Evolutionary conservation across 768 basidiomycete genomes (phyloP).

Genomic region (Cyclocybe aegerita): DNA sequence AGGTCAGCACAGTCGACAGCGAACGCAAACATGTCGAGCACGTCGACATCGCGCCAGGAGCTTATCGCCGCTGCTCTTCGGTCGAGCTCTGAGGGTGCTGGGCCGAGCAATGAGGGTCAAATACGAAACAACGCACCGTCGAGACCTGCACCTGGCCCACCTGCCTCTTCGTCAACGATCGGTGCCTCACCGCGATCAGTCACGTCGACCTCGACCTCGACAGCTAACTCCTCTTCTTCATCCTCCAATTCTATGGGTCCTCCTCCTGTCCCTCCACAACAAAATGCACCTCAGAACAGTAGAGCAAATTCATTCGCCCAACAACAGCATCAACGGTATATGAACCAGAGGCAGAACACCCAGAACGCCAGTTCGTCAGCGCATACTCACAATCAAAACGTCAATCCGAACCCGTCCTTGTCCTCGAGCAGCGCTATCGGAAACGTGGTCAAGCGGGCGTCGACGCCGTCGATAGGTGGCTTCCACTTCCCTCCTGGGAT

Average conservation of each 20-base stretch:
- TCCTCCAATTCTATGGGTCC: conserved; percentile 2
- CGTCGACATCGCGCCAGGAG: conserved; percentile 11
- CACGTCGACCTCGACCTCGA: not conserved
- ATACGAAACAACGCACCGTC: not conserved
- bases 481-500: conserved; percentile 49
- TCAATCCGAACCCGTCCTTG: conserved; percentile 2
- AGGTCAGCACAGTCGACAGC: conserved; percentile 1
- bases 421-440: conserved; percentile 2
- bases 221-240: not conserved
- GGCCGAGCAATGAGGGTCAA: too few relatives aligned
- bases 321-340: conserved; percentile 17
- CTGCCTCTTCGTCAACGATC: not conserved
- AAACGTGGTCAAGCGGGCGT: conserved; percentile 16
- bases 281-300: not conserved
- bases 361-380: conserved; percentile 15
- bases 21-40: not conserved
- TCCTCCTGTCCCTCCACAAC: conserved; percentile 10
- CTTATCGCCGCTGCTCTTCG: conserved; percentile 18
- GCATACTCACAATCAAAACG: conserved; percentile 20
- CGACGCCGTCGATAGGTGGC: conserved; percentile 43
- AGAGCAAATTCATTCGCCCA: conserved; percentile 14
- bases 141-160: not conserved
- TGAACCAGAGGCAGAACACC: conserved; percentile 9
- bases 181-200: conserved; percentile 1
- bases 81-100: too few relatives aligned